Evolutionary conservation across 164 flowering plant species (phyloP).

Genomic region (Nelumbo lutea): DNA sequence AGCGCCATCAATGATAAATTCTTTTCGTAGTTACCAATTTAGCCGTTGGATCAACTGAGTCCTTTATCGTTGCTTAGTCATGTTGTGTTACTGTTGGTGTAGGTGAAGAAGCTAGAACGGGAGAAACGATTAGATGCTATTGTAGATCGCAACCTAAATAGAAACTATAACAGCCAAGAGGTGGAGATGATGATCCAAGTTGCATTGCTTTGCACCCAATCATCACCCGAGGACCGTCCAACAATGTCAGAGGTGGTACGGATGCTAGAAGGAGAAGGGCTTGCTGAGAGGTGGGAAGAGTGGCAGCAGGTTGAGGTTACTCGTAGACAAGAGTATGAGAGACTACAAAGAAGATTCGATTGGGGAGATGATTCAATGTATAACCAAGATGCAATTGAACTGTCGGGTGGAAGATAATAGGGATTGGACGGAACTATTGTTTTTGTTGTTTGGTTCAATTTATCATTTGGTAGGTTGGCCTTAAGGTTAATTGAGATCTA

Average conservation of each 20-base stretch:
- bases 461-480: too few species aligned
- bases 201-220: slow-evolving; percentile 68
- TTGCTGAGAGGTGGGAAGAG: slow-evolving; percentile 76
- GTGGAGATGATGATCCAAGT: slow-evolving; percentile 74
- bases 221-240: slow-evolving; percentile 69
- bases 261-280: slow-evolving; percentile 85
- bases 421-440: neutral
- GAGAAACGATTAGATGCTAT: slow-evolving; percentile 57
- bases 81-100: slow-evolving; percentile 1
- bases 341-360: slow-evolving; percentile 57
- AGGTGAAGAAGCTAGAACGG: slow-evolving; percentile 75
- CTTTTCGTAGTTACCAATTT: neutral
- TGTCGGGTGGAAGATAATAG: slow-evolving; percentile 70
- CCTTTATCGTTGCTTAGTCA: neutral
- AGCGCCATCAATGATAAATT: neutral
- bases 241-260: slow-evolving; percentile 78
- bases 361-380: slow-evolving; percentile 67
- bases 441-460: too few species aligned
- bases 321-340: slow-evolving; percentile 57
- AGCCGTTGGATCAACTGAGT: neutral
- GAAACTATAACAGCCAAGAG: slow-evolving; percentile 38
- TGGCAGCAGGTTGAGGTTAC: slow-evolving; percentile 64
- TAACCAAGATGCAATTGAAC: slow-evolving; percentile 61
- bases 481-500: too few species aligned
- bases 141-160: slow-evolving; percentile 51